These are phyloP conservation scores for Chamaecrista fasciculata DNA, from an alignment of 306 rosid species.

Conservation along the genomic window DNA sequence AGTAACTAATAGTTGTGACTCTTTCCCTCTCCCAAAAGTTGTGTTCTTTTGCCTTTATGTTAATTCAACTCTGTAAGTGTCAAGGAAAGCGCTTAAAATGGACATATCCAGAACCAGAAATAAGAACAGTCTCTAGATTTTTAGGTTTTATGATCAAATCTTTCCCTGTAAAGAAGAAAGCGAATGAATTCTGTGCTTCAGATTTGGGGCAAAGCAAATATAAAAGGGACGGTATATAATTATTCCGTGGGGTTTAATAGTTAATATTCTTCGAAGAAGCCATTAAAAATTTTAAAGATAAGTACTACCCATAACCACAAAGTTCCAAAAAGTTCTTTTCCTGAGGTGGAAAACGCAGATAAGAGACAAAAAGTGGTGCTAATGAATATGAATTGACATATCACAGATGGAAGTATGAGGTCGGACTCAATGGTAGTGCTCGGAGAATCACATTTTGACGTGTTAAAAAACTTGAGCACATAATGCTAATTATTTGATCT, in stretches of 20 bases:
- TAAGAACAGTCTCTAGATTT: neutral
- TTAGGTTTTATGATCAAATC: constrained; percentile 23
- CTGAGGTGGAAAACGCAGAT: constrained; percentile 34
- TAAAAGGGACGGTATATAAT: constrained; percentile 36
- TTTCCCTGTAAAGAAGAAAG: constrained; percentile 17
- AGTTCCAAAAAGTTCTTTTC: constrained; percentile 32
- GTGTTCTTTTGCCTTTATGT: constrained; percentile 30
- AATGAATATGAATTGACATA: constrained; percentile 26
- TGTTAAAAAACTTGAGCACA: too few species aligned
- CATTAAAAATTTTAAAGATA: constrained; percentile 22
- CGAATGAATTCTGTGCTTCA: constrained; percentile 49
- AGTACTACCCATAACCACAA: constrained; percentile 24
- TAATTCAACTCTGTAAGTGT: constrained; percentile 22
- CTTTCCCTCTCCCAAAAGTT: constrained; percentile 9
- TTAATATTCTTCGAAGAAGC: constrained; percentile 35
- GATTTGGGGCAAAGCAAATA: constrained; percentile 37
- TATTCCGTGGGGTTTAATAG: constrained; percentile 27
- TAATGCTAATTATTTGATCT: too few species aligned
- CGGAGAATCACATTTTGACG: neutral
- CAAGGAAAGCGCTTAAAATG: neutral
- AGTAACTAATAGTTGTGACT: too few species aligned
- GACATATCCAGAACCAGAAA: constrained; percentile 11
- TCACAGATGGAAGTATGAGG: constrained; percentile 32
- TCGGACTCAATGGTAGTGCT: constrained; percentile 25
- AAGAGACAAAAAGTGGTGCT: constrained; percentile 27